phyloP scores from a whole-genome alignment of 78 protist genomes.

The Isochrysis galbana region DNA sequence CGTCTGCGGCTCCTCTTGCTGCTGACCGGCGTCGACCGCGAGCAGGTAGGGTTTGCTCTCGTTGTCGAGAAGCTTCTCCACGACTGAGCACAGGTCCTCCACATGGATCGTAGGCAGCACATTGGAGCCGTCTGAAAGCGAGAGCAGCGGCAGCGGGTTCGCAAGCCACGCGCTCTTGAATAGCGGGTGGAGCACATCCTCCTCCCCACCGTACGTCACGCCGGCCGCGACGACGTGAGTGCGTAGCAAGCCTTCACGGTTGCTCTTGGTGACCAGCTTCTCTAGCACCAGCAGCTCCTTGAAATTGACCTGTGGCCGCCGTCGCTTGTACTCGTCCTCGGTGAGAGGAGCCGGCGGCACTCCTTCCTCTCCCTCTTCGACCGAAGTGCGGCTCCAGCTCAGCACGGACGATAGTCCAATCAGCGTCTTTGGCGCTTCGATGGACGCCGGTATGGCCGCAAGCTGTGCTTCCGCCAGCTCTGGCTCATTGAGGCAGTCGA shows the following conservation, averaged over 20 bases:
- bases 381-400: background rate
- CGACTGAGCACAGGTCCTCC: constrained; percentile 17
- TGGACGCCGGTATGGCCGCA: background rate
- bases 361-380: background rate
- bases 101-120: constrained; percentile 63
- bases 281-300: constrained; percentile 31
- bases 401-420: background rate
- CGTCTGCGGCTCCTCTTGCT: background rate
- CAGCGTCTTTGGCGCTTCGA: background rate
- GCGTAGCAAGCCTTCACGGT: background rate
- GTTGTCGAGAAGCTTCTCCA: background rate
- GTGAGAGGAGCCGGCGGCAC: background rate
- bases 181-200: constrained; percentile 47
- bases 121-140: constrained; percentile 51
- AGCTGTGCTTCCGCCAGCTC: background rate
- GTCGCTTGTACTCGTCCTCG: constrained; percentile 54
- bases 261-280: background rate
- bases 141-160: constrained; percentile 22
- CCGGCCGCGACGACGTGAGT: constrained; percentile 48
- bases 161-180: constrained; percentile 54
- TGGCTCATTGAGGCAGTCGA: background rate
- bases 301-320: constrained; percentile 61
- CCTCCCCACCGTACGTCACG: constrained; percentile 62
- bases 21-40: background rate
- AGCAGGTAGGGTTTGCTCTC: background rate